These are phyloP conservation scores for Macrophomina tecta DNA, from an alignment of 2,329 filamentous ascomycete species.

Conservation along the genomic window DNA sequence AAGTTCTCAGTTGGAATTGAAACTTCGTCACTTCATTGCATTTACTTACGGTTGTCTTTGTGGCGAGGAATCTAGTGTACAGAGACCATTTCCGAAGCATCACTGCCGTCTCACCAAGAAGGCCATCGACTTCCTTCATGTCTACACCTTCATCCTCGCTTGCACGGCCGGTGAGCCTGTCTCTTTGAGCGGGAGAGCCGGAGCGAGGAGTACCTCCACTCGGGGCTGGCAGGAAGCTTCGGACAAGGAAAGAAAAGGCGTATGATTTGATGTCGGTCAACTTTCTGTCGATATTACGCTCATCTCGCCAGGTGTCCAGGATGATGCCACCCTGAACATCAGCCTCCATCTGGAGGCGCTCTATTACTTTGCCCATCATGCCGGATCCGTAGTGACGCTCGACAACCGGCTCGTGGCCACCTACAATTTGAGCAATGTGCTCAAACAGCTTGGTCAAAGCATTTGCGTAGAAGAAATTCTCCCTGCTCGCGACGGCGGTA, in stretches of 20 bases:
- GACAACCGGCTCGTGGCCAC: constrained; percentile 87
- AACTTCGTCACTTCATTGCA: constrained; percentile 31
- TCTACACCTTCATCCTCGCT: constrained; percentile 93
- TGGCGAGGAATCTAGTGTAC: constrained; percentile 86
- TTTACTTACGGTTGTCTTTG: constrained; percentile 76
- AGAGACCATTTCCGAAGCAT: constrained; percentile 95
- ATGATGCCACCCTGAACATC: constrained; percentile 97
- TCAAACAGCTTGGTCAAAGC: constrained; percentile 92
- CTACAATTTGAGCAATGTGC: constrained; percentile 95
- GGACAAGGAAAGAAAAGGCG: constrained; percentile 94
- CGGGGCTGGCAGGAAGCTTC: constrained; percentile 83
- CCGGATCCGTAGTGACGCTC: constrained; percentile 92
- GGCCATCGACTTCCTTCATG: constrained; percentile 91
- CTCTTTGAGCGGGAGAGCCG: constrained; percentile 71
- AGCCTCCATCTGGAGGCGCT: constrained; percentile 89
- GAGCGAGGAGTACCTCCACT: constrained; percentile 68
- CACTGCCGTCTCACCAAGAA: constrained; percentile 84
- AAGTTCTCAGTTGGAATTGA: constrained; percentile 26
- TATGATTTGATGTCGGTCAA: constrained; percentile 97
- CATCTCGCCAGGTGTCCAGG: constrained; percentile 93
- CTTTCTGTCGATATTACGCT: constrained; percentile 80
- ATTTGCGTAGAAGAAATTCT: constrained; percentile 90
- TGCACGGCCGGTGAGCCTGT: constrained; percentile 54
- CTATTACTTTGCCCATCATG: constrained; percentile 94
- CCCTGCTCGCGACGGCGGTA: constrained; percentile 68